phyloP scores from a whole-genome alignment of 2,329 filamentous ascomycete species.

The Ceratocystis cubensis region DNA sequence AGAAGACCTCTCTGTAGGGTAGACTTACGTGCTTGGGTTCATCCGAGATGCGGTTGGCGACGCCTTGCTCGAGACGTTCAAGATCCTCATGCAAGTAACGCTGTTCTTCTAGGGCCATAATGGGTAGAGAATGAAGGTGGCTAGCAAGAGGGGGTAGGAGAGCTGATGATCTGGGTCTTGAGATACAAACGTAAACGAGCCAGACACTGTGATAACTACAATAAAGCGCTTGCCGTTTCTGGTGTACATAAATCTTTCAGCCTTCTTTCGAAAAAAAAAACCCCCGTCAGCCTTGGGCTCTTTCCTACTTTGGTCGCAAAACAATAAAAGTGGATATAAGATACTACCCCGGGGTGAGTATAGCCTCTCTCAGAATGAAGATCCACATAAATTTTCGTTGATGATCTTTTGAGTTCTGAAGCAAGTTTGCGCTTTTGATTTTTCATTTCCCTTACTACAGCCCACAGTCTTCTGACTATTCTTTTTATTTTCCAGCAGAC shows the following conservation, averaged over 20 bases:
- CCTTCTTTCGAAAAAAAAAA: constrained; percentile 13
- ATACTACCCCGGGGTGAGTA: constrained; percentile 1
- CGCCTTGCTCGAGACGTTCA: constrained; percentile 86
- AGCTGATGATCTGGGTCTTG: background rate
- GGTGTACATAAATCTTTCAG: constrained; percentile 10
- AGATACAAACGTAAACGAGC: background rate
- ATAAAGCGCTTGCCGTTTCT: background rate
- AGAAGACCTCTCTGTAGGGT: background rate
- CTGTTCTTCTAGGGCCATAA: constrained; percentile 83
- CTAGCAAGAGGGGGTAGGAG: background rate
- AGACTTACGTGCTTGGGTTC: constrained; percentile 71
- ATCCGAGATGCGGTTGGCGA: constrained; percentile 76
- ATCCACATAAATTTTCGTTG: constrained; percentile 8
- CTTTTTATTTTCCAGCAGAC: background rate
- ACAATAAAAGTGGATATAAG: background rate
- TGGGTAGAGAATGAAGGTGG: constrained; percentile 3
- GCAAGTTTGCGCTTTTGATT: background rate
- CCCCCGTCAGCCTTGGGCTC: constrained; percentile 17
- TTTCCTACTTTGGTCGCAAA: background rate
- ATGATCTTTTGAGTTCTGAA: too few relatives aligned
- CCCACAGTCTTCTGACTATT: background rate
- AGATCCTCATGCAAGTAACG: constrained; percentile 91
- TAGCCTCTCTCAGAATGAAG: background rate
- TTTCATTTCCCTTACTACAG: background rate
- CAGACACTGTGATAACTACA: background rate